A percentile compares a stretch with the other conserved stretches of the same genome.
These are phyloP conservation scores for Venturia aucupariae DNA, from an alignment of 2,329 filamentous ascomycete species.

Conservation along the genomic window DNA sequence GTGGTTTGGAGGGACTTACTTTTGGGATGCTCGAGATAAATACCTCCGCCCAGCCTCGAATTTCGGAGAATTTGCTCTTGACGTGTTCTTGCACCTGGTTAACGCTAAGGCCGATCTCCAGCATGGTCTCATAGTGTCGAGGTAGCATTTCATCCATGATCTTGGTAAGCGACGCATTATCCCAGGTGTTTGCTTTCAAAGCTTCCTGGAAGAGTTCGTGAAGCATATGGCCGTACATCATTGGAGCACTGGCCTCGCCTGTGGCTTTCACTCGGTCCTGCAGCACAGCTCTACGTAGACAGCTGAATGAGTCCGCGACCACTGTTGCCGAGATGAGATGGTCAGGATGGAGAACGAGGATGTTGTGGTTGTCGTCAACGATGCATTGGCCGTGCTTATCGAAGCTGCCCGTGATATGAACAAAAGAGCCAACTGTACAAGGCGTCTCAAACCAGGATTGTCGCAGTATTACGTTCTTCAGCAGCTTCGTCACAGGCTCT, in stretches of 20 bases:
- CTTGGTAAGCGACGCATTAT: constrained; percentile 53
- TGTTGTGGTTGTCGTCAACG: constrained; percentile 71
- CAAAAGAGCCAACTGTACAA: constrained; percentile 62
- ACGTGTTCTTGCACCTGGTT: constrained; percentile 69
- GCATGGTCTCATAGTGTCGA: constrained; percentile 78
- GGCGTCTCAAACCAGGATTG: constrained; percentile 81
- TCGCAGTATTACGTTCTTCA: constrained; percentile 64
- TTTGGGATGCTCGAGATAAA: constrained; percentile 68
- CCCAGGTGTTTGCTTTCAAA: constrained; percentile 75
- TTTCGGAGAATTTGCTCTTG: constrained; percentile 69
- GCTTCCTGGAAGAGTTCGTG: constrained; percentile 95
- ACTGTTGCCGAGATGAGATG: constrained; percentile 92
- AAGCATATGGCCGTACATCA: constrained; percentile 87
- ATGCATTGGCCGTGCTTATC: constrained; percentile 61
- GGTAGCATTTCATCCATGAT: constrained; percentile 62
- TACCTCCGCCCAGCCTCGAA: constrained; percentile 72
- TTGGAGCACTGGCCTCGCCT: constrained; percentile 64
- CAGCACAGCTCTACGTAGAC: constrained; percentile 80
- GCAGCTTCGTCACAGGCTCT: constrained; percentile 59
- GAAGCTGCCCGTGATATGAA: constrained; percentile 80
- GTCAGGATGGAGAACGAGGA: constrained; percentile 88
- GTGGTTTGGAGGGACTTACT: constrained; percentile 5
- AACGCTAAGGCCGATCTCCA: constrained; percentile 71
- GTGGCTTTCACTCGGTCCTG: constrained; percentile 93
- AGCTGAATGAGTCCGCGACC: constrained; percentile 92